These are phyloP conservation scores for Elongisporangium prolatum DNA, from an alignment of 352 stramenopile genomes.

Conservation along the genomic window DNA sequence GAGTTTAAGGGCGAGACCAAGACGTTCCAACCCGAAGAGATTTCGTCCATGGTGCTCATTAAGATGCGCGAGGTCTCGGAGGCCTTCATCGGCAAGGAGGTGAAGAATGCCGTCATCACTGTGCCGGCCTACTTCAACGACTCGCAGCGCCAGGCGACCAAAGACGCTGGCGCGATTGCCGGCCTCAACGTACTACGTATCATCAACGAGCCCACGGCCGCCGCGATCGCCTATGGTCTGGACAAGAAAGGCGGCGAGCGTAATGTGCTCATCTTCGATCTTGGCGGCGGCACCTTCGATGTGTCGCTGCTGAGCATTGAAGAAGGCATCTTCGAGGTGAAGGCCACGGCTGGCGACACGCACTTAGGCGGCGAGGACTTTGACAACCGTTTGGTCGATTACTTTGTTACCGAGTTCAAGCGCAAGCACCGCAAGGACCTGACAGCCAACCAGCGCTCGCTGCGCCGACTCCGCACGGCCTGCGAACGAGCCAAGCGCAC, in stretches of 20 bases:
- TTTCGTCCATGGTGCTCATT: slow-evolving; percentile 68
- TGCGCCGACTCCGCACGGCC: slow-evolving; percentile 85
- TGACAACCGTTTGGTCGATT: slow-evolving; percentile 89
- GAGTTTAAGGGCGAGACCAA: slow-evolving; percentile 66
- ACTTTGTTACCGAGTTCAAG: slow-evolving; percentile 89
- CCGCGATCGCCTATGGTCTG: slow-evolving; percentile 89
- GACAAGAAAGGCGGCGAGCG: slow-evolving; percentile 88
- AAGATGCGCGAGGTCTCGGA: slow-evolving; percentile 71
- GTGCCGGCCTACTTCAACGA: slow-evolving; percentile 96
- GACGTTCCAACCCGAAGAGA: slow-evolving; percentile 75
- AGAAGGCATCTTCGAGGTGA: slow-evolving; percentile 93
- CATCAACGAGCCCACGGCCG: slow-evolving; percentile 95
- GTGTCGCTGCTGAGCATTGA: slow-evolving; percentile 90
- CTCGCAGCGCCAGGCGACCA: slow-evolving; percentile 92
- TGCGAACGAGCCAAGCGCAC: slow-evolving; percentile 92
- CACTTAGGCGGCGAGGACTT: slow-evolving; percentile 90
- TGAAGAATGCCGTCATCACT: slow-evolving; percentile 85
- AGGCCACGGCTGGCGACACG: slow-evolving; percentile 89
- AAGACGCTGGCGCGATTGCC: slow-evolving; percentile 88
- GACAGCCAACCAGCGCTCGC: slow-evolving; percentile 63
- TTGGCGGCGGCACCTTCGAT: slow-evolving; percentile 89
- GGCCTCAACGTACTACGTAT: slow-evolving; percentile 93
- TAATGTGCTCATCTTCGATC: slow-evolving; percentile 93
- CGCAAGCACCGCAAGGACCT: slow-evolving; percentile 81
- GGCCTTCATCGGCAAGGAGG: slow-evolving; percentile 52